Percentiles rank a stretch among this genome's conserved stretches.
phyloP scores from a whole-genome alignment of 2,329 filamentous ascomycete species.

The Magnaporthiopsis incrustans region DNA sequence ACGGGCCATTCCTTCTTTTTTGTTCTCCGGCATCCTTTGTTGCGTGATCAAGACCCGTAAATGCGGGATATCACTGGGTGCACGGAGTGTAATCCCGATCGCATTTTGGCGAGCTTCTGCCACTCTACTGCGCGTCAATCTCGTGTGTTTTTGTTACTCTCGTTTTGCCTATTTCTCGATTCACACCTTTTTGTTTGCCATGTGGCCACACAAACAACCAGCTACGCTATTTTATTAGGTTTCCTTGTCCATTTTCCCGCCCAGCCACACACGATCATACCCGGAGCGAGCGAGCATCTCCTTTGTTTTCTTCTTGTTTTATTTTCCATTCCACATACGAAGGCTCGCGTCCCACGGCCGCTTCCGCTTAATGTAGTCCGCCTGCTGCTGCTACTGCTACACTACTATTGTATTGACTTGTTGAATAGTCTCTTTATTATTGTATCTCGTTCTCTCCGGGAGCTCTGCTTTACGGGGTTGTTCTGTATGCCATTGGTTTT shows the following conservation, averaged over 20 bases:
- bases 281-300: not conserved
- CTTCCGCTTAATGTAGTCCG: not conserved
- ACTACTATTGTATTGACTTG: not conserved
- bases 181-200: not conserved
- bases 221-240: not conserved
- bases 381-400: not conserved
- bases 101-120: not conserved
- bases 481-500: not conserved
- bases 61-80: not conserved
- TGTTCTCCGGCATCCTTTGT: not conserved
- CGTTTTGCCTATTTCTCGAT: not conserved
- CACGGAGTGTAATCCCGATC: not conserved
- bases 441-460: not conserved
- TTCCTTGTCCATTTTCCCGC: not conserved
- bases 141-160: not conserved
- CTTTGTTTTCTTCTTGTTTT: not conserved
- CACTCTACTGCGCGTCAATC: not conserved
- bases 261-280: not conserved
- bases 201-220: not conserved
- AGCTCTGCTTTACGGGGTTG: not conserved
- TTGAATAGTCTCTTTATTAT: not conserved
- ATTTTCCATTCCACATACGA: not conserved
- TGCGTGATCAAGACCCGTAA: not conserved
- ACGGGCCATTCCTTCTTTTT: not conserved
- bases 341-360: not conserved